Evolutionary conservation across 768 basidiomycete species (phyloP), one percentile per base, ranked within the genome.

Genomic region (Lentinula edodes): DNA sequence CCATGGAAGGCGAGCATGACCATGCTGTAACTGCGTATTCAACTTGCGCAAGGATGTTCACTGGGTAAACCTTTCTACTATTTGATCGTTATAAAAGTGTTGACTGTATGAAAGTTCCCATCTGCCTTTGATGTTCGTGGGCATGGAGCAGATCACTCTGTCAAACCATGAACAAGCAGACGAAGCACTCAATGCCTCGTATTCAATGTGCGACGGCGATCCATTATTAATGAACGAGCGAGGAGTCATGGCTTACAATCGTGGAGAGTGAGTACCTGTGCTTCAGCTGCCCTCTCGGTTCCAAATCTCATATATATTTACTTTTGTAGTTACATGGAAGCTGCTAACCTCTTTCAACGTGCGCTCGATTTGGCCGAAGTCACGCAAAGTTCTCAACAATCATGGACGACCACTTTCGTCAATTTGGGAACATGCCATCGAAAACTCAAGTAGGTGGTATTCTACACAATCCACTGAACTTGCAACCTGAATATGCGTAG

Each of bases 21-120:
- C 95, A 98, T 68, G 96, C 97, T 2, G 93, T 98, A 50, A 98
- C 94, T 0, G 96, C 97, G 1, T 99, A 99, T 73, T 98, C 96
- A 23, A 98, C 97, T 0, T 95, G 93, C 61, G 92, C 94, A 5
- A 80, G 96, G 39, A 88, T 98, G 80, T 98, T 98, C 71, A 91
- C 90, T 62, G 97, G 96, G 92, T 95, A 70, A 56, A 83, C 67
- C 10, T 38, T 55, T 48, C n/a, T 42, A 43, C 12, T 28, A 34
- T 36, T 51, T 5, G 2, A 32, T 8, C 15, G 10, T 23, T 35
- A 9, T 58, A 7, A 20, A 9, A 5, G 12, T n/a, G 6, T 39
- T 45, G 15, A n/a, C 23, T 3, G 12, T 36, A 34, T n/a, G 12
- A 15, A 36, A 96, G 95, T n/a, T 95, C 95, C 3, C 96, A 99